These are phyloP conservation scores for Abrus pulchellus DNA, from an alignment of 306 rosid genomes.

Conservation along the genomic window DNA sequence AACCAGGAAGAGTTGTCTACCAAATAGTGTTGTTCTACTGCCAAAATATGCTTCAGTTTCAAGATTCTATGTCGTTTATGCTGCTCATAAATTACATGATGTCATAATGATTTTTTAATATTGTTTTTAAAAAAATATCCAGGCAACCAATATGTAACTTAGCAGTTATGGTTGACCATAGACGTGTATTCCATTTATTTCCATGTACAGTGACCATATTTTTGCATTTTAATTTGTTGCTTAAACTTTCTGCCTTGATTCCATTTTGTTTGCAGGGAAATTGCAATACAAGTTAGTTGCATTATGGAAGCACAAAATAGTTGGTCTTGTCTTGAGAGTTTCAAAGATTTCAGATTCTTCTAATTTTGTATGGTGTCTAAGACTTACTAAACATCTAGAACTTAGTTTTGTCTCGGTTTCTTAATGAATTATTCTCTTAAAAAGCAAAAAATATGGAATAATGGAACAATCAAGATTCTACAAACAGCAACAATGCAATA, in stretches of 20 bases:
- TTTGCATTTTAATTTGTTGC: conserved; percentile 29
- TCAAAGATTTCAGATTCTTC: conserved; percentile 29
- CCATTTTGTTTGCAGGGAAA: conserved; percentile 29
- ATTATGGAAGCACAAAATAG: neutral
- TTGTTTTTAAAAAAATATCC: neutral
- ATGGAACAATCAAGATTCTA: conserved; percentile 56
- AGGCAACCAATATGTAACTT: conserved; percentile 10
- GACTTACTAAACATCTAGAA: conserved; percentile 16
- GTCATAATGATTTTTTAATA: neutral
- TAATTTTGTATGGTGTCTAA: conserved; percentile 26
- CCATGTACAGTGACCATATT: conserved; percentile 23
- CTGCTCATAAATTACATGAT: conserved; percentile 2
- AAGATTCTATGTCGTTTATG: neutral
- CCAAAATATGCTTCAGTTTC: conserved; percentile 14
- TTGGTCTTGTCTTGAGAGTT: conserved; percentile 33
- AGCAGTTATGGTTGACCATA: conserved; percentile 24
- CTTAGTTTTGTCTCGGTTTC: conserved; percentile 30
- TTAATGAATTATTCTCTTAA: conserved; percentile 3
- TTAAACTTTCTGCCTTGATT: conserved; percentile 17
- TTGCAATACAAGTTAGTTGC: conserved; percentile 13
- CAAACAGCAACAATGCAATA: conserved; percentile 53
- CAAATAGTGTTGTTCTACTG: neutral
- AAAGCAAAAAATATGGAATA: conserved; percentile 44
- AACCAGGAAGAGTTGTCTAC: conserved; percentile 11
- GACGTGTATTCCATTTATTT: conserved; percentile 11